Evolutionary conservation across 305 asterid genomes (phyloP).

Genomic region (Coffea humblotiana): DNA sequence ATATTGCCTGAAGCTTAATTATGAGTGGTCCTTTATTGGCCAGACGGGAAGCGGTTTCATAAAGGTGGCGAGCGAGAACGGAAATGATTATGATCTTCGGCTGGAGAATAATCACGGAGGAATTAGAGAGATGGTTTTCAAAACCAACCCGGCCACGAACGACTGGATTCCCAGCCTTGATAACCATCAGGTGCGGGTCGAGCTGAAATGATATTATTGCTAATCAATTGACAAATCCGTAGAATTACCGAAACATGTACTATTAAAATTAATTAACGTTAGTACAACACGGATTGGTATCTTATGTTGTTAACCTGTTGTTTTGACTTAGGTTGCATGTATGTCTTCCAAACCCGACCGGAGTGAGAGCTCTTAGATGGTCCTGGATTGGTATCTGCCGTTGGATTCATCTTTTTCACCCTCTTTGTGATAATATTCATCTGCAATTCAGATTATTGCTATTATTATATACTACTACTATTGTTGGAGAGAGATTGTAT

Average conservation of each 20-base stretch:
- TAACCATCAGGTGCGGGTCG: constrained; percentile 29
- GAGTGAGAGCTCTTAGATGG: constrained; percentile 37
- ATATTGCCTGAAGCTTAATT: not conserved
- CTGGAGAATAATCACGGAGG: constrained; percentile 12
- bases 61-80: constrained; percentile 23
- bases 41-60: constrained; percentile 54
- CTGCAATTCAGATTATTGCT: not conserved
- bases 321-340: constrained; percentile 23
- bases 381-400: not conserved
- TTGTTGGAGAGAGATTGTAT: not conserved
- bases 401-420: not conserved
- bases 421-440: not conserved
- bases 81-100: constrained; percentile 23
- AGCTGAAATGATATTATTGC: too few species aligned
- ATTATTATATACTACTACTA: not conserved
- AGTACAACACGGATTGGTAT: not conserved
- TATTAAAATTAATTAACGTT: not conserved
- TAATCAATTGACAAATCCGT: too few species aligned
- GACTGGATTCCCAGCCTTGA: constrained; percentile 45
- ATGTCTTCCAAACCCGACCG: constrained; percentile 41
- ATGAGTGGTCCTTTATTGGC: not conserved
- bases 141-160: constrained; percentile 44
- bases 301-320: not conserved
- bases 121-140: constrained; percentile 20
- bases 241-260: not conserved